These are phyloP conservation scores for Populus hybrid DNA, from an alignment of 441 rosid species.

Conservation along the genomic window DNA sequence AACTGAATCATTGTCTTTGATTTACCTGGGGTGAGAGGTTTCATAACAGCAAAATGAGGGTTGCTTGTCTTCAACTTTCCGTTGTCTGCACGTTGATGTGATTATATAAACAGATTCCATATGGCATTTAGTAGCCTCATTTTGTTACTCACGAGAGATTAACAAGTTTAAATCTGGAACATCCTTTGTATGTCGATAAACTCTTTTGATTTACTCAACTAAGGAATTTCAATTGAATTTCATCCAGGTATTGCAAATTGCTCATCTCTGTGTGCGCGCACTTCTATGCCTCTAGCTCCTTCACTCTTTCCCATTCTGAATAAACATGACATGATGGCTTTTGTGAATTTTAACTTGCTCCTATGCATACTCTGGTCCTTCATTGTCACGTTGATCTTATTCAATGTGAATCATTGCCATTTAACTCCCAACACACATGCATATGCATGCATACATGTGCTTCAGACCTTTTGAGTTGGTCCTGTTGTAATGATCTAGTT, in stretches of 20 bases:
- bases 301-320: background rate
- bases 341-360: background rate
- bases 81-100: background rate
- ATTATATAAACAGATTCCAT: background rate
- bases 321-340: background rate
- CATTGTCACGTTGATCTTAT: background rate
- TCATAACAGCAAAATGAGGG: background rate
- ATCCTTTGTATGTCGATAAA: background rate
- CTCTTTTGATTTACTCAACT: background rate
- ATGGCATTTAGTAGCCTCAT: background rate
- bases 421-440: background rate
- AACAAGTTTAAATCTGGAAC: background rate
- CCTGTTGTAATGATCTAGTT: background rate
- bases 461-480: background rate
- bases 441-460: too few species aligned
- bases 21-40: background rate
- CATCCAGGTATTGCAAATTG: too few species aligned
- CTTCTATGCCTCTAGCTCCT: background rate
- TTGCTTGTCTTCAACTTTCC: background rate
- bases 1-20: conserved; percentile 16
- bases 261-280: too few species aligned
- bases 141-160: background rate
- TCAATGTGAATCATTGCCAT: background rate
- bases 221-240: too few species aligned
- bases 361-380: background rate